Evolutionary conservation across 768 basidiomycete genomes (phyloP), one percentile per base, ranked within the genome.

Genomic region (Mycena floridula): DNA sequence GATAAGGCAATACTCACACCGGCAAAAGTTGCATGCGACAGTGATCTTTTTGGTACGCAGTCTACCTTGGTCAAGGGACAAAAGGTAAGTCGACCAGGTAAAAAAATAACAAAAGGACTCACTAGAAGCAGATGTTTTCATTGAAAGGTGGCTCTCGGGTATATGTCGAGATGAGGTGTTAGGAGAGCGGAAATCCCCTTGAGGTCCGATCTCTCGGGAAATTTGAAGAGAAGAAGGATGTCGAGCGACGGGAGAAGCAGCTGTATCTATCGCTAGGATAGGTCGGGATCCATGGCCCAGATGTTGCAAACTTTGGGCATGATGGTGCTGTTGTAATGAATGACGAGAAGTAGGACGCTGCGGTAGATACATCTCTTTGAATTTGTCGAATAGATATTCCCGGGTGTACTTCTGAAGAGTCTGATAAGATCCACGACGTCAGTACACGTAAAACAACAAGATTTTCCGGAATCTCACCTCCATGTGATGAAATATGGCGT

Each of bases 1-100:
- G 35, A 24, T 6, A 40, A 32, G n/a, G 7, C 7, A 27, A 38
- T 48, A 74, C 86, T 66, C 62, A 89, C 89, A 89, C 50, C 89
- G 83, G 68, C 89, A 91, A 62, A 91, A 91, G 62, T 91, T 89
- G 69, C 89, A 91, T 28, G 89, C 89, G 37, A 90, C 87, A 18
- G 84, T 88, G 43, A 90, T 90, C 65, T 91, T 89, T 71, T 89
- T 89, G 43, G 82, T 77, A 46, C 85, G 75, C 52, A 77, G 77
- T n/a, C n/a, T n/a, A n/a, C n/a, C 52, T 83, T 82, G 50, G 72
- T 71, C 25, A 79, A 76, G 59, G 53, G 44, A 47, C 28, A 45
- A 48, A 12, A 39, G n/a, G 39, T 47, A n/a, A 48, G 49, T 46
- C 38, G 25, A 25, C 44, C 21, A 41, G 6, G 37, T 47, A 35